A percentile compares a stretch with the other conserved stretches of the same genome.
phyloP scores from a whole-genome alignment of 495 filamentous ascomycete genomes.

The Cryomyces minteri region DNA sequence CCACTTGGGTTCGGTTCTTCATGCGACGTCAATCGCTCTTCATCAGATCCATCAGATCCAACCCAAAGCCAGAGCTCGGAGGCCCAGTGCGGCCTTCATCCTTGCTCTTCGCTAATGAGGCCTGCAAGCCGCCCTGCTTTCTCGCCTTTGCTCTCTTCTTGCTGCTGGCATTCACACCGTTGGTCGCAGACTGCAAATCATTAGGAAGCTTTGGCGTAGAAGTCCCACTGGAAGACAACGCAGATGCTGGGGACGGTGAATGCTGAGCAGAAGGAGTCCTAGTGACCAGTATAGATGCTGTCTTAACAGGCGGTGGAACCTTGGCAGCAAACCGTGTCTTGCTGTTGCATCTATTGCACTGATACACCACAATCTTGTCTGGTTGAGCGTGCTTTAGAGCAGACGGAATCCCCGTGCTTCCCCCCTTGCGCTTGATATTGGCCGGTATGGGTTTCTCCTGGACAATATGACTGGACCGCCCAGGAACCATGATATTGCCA shows the following conservation, averaged over 20 bases:
- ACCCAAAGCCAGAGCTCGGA: conserved; percentile 16
- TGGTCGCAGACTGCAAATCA: neutral
- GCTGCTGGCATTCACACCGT: conserved; percentile 32
- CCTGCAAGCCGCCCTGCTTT: conserved; percentile 40
- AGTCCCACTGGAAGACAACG: too few species aligned
- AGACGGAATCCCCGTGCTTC: neutral
- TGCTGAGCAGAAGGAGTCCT: neutral
- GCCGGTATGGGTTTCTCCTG: conserved; percentile 4
- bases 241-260: neutral
- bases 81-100: conserved; percentile 10
- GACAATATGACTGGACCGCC: too few species aligned
- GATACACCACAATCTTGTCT: neutral
- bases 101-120: conserved; percentile 34
- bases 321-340: neutral
- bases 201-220: neutral
- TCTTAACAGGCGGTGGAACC: neutral
- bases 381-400: neutral
- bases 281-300: neutral
- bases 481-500: conserved; percentile 27
- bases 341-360: neutral
- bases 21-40: conserved; percentile 15
- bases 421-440: neutral
- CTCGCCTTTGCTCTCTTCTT: conserved; percentile 39
- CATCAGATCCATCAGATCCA: conserved; percentile 42
- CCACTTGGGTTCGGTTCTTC: neutral